Conservation (phyloP, 2,329 filamentous ascomycete genomes). For the Stagonosporopsis cucurbitacearum region DNA sequence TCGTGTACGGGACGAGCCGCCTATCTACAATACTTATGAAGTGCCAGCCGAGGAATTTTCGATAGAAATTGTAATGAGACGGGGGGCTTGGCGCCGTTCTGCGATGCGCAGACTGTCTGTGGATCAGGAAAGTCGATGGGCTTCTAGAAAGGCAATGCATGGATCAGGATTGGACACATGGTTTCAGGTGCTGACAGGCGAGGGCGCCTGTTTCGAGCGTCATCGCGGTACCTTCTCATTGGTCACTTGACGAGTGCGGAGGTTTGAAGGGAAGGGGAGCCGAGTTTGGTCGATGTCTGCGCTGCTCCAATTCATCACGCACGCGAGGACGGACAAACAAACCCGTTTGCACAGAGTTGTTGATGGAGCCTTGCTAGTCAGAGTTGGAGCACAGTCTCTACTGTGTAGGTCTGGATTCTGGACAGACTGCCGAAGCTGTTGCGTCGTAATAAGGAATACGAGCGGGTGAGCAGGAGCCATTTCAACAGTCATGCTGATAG, state of each 20-base stretch:
- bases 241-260: background rate
- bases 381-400: slow-evolving; percentile 3
- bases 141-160: slow-evolving; percentile 8
- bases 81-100: slow-evolving; percentile 20
- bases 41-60: slow-evolving; percentile 9
- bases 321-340: background rate
- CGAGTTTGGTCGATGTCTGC: background rate
- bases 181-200: slow-evolving; percentile 9
- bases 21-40: slow-evolving; percentile 16
- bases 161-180: background rate
- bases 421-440: background rate
- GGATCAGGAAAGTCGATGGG: background rate
- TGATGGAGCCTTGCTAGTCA: background rate
- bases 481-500: background rate
- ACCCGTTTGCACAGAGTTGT: background rate
- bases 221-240: background rate
- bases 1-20: slow-evolving; percentile 25
- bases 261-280: background rate
- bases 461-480: slow-evolving; percentile 7
- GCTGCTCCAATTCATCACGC: background rate
- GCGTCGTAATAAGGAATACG: slow-evolving; percentile 11
- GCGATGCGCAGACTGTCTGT: slow-evolving; percentile 18
- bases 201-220: background rate
- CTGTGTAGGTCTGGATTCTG: background rate
- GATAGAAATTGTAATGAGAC: slow-evolving; percentile 27